Conservation (phyloP, 805 yeast species). For the Yarrowia sp. region DNA sequence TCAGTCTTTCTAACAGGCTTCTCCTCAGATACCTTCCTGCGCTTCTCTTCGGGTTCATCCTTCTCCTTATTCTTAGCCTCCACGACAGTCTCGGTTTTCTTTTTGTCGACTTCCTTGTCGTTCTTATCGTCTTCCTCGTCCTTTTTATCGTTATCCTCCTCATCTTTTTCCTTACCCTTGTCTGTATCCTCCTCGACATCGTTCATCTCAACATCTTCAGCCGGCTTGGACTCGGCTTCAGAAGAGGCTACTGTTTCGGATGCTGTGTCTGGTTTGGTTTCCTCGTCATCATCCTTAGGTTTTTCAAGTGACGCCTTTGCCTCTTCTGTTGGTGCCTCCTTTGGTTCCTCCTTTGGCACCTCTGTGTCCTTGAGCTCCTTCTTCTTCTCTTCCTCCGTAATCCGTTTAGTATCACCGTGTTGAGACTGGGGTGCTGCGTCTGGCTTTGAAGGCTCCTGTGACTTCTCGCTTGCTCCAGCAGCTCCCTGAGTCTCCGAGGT, state of each 20-base stretch:
- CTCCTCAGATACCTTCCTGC: neutral
- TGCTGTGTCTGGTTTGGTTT: neutral
- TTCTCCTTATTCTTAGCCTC: constrained; percentile 21
- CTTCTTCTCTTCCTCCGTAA: too few species aligned
- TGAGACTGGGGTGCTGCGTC: neutral
- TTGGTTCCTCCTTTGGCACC: too few species aligned
- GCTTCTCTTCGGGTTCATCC: neutral
- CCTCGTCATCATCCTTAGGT: neutral
- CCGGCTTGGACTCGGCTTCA: neutral
- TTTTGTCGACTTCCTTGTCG: neutral
- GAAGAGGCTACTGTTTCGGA: neutral
- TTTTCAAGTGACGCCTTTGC: neutral
- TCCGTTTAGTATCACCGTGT: neutral
- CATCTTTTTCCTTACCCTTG: constrained; percentile 37
- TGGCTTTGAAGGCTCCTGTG: neutral
- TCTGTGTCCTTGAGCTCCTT: too few species aligned
- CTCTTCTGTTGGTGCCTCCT: too few species aligned
- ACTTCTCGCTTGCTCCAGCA: neutral
- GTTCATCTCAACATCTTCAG: neutral
- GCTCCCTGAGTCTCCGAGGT: too few species aligned
- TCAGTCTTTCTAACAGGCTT: neutral
- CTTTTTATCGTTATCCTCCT: constrained; percentile 21
- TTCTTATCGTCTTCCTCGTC: neutral
- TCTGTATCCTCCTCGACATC: constrained; percentile 26
- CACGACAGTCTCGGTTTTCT: neutral